phyloP scores from a whole-genome alignment of 352 stramenopile species.

The Globisporangium splendens region DNA sequence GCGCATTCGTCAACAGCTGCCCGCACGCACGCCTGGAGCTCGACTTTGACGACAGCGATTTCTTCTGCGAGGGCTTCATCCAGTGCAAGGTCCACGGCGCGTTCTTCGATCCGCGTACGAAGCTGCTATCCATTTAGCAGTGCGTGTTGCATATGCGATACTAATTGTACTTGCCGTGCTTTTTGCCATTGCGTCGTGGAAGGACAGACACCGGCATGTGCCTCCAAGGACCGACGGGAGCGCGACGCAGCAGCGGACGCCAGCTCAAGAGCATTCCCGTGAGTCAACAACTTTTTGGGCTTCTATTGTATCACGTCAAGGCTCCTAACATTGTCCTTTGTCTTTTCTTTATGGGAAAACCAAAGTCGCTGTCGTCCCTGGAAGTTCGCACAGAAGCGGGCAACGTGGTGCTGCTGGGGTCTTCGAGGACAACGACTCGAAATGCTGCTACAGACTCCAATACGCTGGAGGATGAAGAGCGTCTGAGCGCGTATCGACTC shows the following conservation, averaged over 20 bases:
- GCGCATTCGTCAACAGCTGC: conserved; percentile 64
- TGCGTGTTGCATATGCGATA: not conserved
- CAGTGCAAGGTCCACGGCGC: conserved; percentile 80
- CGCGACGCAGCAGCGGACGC: conserved; percentile 12
- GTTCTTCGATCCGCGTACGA: conserved; percentile 68
- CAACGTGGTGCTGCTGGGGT: conserved; percentile 36
- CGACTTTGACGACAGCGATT: conserved; percentile 78
- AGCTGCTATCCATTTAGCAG: not conserved
- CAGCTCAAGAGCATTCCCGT: conserved; percentile 31
- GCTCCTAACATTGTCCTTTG: not conserved
- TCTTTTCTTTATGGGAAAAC: not conserved
- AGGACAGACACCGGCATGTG: conserved; percentile 53
- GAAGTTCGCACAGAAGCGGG: conserved; percentile 34
- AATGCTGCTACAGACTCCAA: not conserved
- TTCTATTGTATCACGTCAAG: not conserved
- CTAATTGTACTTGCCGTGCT: not conserved
- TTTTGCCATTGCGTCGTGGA: not conserved
- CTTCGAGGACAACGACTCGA: conserved; percentile 2
- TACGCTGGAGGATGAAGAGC: conserved; percentile 16
- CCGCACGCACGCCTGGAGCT: conserved; percentile 70
- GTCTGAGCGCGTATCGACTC: conserved; percentile 28
- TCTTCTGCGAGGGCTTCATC: conserved; percentile 75
- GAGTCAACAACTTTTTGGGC: conserved; percentile 5
- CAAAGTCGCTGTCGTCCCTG: conserved; percentile 25
- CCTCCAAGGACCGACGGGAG: conserved; percentile 45